Base-by-base conservation (phyloP, 805 yeast genomes). In the Candida maesae region DNA sequence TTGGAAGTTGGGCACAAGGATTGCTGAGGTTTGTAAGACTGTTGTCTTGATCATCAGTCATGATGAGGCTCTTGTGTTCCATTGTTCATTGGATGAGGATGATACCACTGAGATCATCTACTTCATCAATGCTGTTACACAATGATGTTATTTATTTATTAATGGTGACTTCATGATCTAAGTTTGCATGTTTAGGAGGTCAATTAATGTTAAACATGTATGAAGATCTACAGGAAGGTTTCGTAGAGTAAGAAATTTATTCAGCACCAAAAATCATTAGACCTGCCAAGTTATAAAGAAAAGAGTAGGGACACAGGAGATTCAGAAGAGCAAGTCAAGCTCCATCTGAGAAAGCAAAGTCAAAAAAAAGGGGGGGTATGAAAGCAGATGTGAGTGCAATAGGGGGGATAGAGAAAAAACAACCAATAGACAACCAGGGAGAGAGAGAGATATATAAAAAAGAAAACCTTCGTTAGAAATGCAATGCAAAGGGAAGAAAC, bases 71-170 rank as follows among this genome's bases (percentile, higher is more conserved):
- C 73, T 84, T 43, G 79, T 80, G 1, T 63, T 85, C 34, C 86
- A 81, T 55, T 81, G 90, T 49, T 68, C 74, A 42, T 58, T 84
- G 25, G 87, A 83, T 43, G 80, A 79, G 38, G 71, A 74, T 23
- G 80, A 78, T 36, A 76, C 74, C 20, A 81, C 82, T 18, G 84
- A 81, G 51, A 71, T 84, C 17, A 68, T 79, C 8, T 84, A 79
- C 56, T 81, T 76, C 55, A 71, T 84, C 55, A 40, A 60, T 53
- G 56, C 58, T 43, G 41, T 48, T 44, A 44, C 52, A n/a, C n/a
- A n/a, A n/a, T n/a, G n/a, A n/a, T n/a, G n/a, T n/a, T n/a, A n/a
- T n/a, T n/a, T n/a, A n/a, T n/a, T n/a, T n/a, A n/a, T n/a, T n/a
- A n/a, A n/a, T n/a, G n/a, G n/a, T n/a, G n/a, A n/a, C n/a, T n/a